phyloP scores from a whole-genome alignment of 2,329 filamentous ascomycete species.

The Ophiostoma montium region DNA sequence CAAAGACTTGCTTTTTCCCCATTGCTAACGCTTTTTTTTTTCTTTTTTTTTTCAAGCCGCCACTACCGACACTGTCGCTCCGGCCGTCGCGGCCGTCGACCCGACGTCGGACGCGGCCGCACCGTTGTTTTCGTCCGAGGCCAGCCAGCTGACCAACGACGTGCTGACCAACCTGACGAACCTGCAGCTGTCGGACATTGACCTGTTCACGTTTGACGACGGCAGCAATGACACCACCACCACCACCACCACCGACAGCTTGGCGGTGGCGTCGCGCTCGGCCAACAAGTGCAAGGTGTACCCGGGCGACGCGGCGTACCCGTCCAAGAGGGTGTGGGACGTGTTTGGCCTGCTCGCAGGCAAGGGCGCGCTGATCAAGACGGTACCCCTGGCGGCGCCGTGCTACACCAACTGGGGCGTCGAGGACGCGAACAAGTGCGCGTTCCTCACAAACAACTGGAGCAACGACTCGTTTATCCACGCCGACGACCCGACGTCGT shows the following conservation, averaged over 20 bases:
- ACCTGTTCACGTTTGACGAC: slow-evolving; percentile 10
- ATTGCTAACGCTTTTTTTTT: too few species aligned
- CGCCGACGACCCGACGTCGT: slow-evolving; percentile 23
- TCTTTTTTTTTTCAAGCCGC: slow-evolving; percentile 5
- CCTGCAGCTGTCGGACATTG: slow-evolving; percentile 9
- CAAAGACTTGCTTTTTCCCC: neutral
- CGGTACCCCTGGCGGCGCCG: slow-evolving; percentile 34
- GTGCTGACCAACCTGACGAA: slow-evolving; percentile 13
- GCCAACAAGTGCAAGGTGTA: slow-evolving; percentile 12
- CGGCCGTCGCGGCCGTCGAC: slow-evolving; percentile 6
- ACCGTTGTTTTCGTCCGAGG: slow-evolving; percentile 14
- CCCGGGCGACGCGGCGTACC: slow-evolving; percentile 42
- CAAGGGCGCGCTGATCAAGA: slow-evolving; percentile 33
- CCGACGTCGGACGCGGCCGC: slow-evolving; percentile 2
- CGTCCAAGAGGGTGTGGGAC: slow-evolving; percentile 29
- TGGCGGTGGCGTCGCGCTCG: slow-evolving; percentile 1
- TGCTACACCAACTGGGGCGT: slow-evolving; percentile 35
- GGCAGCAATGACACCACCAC: neutral
- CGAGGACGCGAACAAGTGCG: slow-evolving; percentile 27
- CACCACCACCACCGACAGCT: too few species aligned
- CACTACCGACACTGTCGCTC: slow-evolving; percentile 9
- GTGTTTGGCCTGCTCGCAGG: slow-evolving; percentile 35
- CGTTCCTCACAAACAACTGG: slow-evolving; percentile 23
- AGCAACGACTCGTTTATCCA: slow-evolving; percentile 20
- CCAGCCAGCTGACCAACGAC: slow-evolving; percentile 12